phyloP scores from a whole-genome alignment of 441 rosid genomes.

The Cnidoscolus chayamansa region DNA sequence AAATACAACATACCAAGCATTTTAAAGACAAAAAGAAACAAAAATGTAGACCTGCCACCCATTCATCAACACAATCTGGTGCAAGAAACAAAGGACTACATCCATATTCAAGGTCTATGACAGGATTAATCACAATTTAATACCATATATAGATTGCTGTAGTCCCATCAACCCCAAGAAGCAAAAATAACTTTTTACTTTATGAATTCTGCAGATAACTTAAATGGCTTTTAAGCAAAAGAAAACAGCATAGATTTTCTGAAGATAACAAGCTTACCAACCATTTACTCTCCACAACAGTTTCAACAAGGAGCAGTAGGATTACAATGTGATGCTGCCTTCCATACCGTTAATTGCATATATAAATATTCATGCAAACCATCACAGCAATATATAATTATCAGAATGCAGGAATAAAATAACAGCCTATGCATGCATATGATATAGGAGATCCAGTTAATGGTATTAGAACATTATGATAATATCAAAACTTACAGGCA shows the following conservation, averaged over 20 bases:
- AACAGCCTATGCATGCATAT: slow-evolving; percentile 14
- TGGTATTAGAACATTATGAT: slow-evolving; percentile 22
- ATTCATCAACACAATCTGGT: not conserved
- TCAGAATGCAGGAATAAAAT: not conserved
- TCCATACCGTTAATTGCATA: not conserved
- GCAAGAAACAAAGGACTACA: not conserved
- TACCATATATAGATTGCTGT: too few relatives aligned
- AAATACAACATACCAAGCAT: not conserved
- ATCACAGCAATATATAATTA: not conserved
- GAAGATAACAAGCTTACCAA: not conserved
- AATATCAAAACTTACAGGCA: slow-evolving; percentile 43
- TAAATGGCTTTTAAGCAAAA: not conserved
- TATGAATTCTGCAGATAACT: too few relatives aligned
- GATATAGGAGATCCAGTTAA: slow-evolving; percentile 24
- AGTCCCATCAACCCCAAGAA: too few relatives aligned
- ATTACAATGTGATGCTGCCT: not conserved
- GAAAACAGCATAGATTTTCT: not conserved
- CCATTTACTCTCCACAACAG: not conserved
- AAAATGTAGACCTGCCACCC: not conserved
- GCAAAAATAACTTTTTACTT: too few relatives aligned
- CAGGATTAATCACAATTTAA: too few relatives aligned
- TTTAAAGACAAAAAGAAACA: not conserved
- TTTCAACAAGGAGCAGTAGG: not conserved
- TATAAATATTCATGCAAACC: not conserved
- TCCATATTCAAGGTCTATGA: not conserved